phyloP scores from a whole-genome alignment of 2,329 filamentous ascomycete genomes.

The Ascochyta pisi region DNA sequence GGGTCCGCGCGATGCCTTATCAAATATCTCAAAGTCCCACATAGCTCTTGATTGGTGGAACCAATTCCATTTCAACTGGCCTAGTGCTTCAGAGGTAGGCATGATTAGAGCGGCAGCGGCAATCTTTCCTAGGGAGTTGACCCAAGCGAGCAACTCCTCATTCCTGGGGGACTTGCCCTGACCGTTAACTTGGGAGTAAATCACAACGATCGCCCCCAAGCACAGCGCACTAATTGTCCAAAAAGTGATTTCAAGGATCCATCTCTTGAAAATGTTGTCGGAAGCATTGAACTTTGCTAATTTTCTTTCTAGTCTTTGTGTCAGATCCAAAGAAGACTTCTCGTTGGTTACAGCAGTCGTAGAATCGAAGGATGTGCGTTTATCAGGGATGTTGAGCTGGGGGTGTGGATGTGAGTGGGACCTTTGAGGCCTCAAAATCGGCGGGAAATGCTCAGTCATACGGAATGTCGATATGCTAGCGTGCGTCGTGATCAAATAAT shows the following conservation, averaged over 20 bases:
- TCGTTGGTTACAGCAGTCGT: too few species aligned
- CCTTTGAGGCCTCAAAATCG: too few species aligned
- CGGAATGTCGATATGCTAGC: too few species aligned
- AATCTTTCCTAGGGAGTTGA: slow-evolving; percentile 15
- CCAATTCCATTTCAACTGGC: slow-evolving; percentile 45
- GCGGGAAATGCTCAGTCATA: too few species aligned
- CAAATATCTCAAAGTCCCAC: slow-evolving; percentile 43
- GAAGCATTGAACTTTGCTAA: slow-evolving; percentile 34
- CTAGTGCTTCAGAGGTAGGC: slow-evolving; percentile 38
- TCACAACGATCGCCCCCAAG: slow-evolving; percentile 22
- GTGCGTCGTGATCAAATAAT: too few species aligned
- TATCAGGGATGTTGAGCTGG: too few species aligned
- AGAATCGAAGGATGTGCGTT: too few species aligned
- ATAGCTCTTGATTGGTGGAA: slow-evolving; percentile 27
- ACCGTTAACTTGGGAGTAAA: too few species aligned
- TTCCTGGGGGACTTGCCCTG: too few species aligned
- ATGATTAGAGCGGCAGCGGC: slow-evolving; percentile 36
- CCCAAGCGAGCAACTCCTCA: too few species aligned
- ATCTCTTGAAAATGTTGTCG: slow-evolving; percentile 26
- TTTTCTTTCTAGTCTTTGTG: slow-evolving; percentile 29
- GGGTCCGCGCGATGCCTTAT: slow-evolving; percentile 35
- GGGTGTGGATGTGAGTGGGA: too few species aligned
- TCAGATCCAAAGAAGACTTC: slow-evolving; percentile 17
- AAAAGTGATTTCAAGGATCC: slow-evolving; percentile 40
- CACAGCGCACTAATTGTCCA: slow-evolving; percentile 41